Conservation (phyloP, 2,329 filamentous ascomycete genomes). For the Malbranchea cinnamomea region DNA sequence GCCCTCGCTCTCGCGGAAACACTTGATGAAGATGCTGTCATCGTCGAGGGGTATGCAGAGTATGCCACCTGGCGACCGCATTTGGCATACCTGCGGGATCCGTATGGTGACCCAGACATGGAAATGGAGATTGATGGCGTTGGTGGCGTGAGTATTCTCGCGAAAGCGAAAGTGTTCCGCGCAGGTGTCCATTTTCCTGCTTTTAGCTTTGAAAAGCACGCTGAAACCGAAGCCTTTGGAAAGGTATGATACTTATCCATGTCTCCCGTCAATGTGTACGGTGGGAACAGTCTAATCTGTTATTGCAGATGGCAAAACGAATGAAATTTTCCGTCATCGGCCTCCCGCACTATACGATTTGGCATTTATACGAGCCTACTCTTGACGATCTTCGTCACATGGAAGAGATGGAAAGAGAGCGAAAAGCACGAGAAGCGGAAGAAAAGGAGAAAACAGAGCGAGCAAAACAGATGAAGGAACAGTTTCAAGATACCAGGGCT, state of each 20-base stretch:
- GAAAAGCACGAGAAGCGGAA: slow-evolving; percentile 62
- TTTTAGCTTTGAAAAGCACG: slow-evolving; percentile 97
- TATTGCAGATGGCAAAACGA: slow-evolving; percentile 72
- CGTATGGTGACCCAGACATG: slow-evolving; percentile 95
- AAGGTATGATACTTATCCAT: slow-evolving; percentile 48
- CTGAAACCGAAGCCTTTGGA: slow-evolving; percentile 95
- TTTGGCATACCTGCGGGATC: slow-evolving; percentile 88
- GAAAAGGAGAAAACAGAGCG: slow-evolving; percentile 59
- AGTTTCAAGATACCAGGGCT: slow-evolving; percentile 58
- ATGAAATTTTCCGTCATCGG: slow-evolving; percentile 95
- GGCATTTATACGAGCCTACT: slow-evolving; percentile 99
- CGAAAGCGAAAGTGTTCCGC: slow-evolving; percentile 90
- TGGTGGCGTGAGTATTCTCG: slow-evolving; percentile 90
- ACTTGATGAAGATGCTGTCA: slow-evolving; percentile 92
- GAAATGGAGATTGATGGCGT: slow-evolving; percentile 99
- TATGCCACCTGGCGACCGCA: slow-evolving; percentile 98
- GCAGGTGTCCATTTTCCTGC: slow-evolving; percentile 94
- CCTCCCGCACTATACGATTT: slow-evolving; percentile 93
- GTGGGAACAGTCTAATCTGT: slow-evolving; percentile 13
- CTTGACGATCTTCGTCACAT: slow-evolving; percentile 95
- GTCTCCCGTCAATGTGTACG: too few relatives aligned
- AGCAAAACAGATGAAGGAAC: slow-evolving; percentile 62
- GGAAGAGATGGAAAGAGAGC: slow-evolving; percentile 94
- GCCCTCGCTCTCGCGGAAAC: slow-evolving; percentile 86
- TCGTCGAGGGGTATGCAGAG: slow-evolving; percentile 96